phyloP scores from a whole-genome alignment of 306 rosid species.

The Trifolium fragiferum region DNA sequence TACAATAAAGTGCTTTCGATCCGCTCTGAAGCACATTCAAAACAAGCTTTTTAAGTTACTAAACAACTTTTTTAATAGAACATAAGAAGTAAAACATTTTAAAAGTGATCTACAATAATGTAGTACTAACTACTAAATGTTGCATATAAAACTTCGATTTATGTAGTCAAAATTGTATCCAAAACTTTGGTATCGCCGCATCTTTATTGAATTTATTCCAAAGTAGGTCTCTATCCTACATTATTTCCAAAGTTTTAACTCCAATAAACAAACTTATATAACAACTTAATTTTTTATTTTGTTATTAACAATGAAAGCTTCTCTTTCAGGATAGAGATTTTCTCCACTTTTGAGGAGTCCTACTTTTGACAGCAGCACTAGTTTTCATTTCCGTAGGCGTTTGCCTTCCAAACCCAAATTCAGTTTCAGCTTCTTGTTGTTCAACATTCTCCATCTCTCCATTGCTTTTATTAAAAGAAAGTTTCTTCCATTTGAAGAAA shows the following conservation, averaged over 20 bases:
- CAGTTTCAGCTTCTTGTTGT: constrained; percentile 43
- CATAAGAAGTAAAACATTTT: neutral
- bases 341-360: constrained; percentile 69
- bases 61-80: too few species aligned
- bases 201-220: constrained; percentile 37
- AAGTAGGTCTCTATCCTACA: constrained; percentile 27
- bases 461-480: constrained; percentile 49
- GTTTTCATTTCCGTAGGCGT: constrained; percentile 72
- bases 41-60: neutral
- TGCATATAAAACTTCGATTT: constrained; percentile 1
- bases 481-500: constrained; percentile 75
- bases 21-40: neutral
- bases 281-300: constrained; percentile 3
- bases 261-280: constrained; percentile 15
- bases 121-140: neutral
- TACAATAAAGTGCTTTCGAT: neutral
- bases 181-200: neutral
- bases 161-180: neutral
- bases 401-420: constrained; percentile 54
- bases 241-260: constrained; percentile 31
- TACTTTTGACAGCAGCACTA: constrained; percentile 50
- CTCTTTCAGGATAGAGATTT: constrained; percentile 71
- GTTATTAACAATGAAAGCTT: neutral
- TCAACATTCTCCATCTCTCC: constrained; percentile 39
- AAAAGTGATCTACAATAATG: neutral